These are phyloP conservation scores for Emmonsia crescens DNA, from an alignment of 2,329 filamentous ascomycete species.

Conservation along the genomic window DNA sequence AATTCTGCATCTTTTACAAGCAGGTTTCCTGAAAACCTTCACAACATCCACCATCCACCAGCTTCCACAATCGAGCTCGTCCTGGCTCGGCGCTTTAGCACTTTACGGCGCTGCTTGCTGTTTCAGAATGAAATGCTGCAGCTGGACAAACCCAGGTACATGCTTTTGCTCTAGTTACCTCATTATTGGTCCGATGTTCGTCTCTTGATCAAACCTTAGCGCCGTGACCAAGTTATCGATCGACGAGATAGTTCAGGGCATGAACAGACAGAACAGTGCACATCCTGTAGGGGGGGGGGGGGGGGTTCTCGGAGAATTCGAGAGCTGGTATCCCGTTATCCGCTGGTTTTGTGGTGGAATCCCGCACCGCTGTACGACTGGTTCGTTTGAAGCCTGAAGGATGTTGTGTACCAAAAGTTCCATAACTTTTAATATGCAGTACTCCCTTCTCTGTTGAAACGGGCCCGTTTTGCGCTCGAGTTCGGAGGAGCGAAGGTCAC, in stretches of 20 bases:
- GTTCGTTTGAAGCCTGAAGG: neutral
- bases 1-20: neutral
- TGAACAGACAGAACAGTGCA: neutral
- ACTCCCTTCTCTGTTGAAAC: neutral
- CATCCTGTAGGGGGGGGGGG: no score
- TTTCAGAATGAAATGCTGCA: no score
- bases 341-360: neutral
- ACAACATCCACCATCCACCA: neutral
- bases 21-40: no score
- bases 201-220: neutral
- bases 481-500: no score
- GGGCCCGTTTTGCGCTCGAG: neutral
- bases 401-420: neutral
- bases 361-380: neutral
- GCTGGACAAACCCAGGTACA: neutral
- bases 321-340: neutral
- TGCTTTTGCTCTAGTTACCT: neutral
- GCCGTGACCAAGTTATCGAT: neutral
- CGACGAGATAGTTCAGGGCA: neutral
- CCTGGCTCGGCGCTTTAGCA: neutral
- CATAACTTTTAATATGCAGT: neutral
- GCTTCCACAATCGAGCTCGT: neutral
- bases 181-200: neutral
- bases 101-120: no score
- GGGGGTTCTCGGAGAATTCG: neutral